Conservation (phyloP, 202 grass and related monocot genomes). For the Miscanthus sacchariflorus region DNA sequence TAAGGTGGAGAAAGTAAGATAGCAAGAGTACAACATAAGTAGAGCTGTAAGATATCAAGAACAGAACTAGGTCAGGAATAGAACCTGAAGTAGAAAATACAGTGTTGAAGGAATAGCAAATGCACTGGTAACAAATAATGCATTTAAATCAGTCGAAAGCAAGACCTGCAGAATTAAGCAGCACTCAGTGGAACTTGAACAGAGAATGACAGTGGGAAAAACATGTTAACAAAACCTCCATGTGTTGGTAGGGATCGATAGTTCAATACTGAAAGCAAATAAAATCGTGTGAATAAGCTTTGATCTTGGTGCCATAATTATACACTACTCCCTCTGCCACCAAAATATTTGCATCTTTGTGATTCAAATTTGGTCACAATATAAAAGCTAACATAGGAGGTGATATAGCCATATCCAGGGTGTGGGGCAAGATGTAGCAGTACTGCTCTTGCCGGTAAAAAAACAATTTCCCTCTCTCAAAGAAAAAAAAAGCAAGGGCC, state of each 20-base stretch:
- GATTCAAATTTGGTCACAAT: too few species aligned
- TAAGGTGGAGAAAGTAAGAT: constrained; percentile 33
- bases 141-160: constrained; percentile 82
- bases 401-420: too few species aligned
- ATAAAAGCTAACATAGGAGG: background rate
- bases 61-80: constrained; percentile 34
- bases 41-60: constrained; percentile 41
- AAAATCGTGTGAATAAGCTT: background rate
- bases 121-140: constrained; percentile 68
- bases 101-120: constrained; percentile 92
- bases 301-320: constrained; percentile 11
- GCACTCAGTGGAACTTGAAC: constrained; percentile 45
- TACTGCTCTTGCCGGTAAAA: background rate
- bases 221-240: constrained; percentile 2
- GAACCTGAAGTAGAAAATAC: constrained; percentile 97
- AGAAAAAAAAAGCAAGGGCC: background rate
- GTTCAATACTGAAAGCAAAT: constrained; percentile 29
- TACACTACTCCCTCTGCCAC: background rate
- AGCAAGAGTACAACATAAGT: background rate
- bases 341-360: too few species aligned
- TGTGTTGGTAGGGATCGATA: constrained; percentile 32
- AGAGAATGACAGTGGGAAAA: constrained; percentile 37
- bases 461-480: background rate
- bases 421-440: background rate
- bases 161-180: constrained; percentile 70